phyloP scores from a whole-genome alignment of 768 basidiomycete genomes.

The Pleurotus ostreatus region DNA sequence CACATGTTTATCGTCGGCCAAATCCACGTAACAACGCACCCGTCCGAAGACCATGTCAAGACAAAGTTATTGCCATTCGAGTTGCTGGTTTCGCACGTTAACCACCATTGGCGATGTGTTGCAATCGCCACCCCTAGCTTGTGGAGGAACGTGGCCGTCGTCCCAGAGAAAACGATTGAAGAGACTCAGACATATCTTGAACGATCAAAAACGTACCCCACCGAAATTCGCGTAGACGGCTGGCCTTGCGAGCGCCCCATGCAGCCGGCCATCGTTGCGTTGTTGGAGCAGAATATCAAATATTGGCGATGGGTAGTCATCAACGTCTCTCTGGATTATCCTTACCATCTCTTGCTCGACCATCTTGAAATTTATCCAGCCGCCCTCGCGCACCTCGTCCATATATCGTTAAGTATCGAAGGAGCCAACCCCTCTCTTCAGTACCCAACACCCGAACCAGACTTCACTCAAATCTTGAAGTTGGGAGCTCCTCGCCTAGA shows the following conservation, averaged over 20 bases:
- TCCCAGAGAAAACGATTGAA: conserved; percentile 15
- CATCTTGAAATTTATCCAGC: no score
- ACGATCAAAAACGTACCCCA: conserved; percentile 26
- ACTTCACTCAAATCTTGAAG: conserved; percentile 19
- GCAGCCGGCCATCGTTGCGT: no score
- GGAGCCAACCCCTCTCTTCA: background rate
- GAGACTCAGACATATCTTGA: conserved; percentile 25
- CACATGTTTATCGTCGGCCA: background rate
- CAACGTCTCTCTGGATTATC: background rate
- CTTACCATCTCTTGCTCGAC: background rate
- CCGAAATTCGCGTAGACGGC: conserved; percentile 28
- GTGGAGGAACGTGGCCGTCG: conserved; percentile 38
- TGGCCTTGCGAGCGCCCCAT: background rate
- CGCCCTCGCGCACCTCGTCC: no score
- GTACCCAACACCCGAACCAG: background rate
- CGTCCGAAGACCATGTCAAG: no score
- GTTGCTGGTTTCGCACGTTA: conserved; percentile 34
- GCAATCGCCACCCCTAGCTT: conserved; percentile 32
- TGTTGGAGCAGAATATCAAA: no score
- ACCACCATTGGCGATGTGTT: conserved; percentile 32
- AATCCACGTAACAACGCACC: no score
- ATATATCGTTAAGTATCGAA: background rate
- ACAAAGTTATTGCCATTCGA: conserved; percentile 26
- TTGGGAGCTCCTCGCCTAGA: conserved; percentile 25
- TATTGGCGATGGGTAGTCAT: background rate